phyloP scores from a whole-genome alignment of 768 basidiomycete genomes.

The Mycena olivaceomarginata region DNA sequence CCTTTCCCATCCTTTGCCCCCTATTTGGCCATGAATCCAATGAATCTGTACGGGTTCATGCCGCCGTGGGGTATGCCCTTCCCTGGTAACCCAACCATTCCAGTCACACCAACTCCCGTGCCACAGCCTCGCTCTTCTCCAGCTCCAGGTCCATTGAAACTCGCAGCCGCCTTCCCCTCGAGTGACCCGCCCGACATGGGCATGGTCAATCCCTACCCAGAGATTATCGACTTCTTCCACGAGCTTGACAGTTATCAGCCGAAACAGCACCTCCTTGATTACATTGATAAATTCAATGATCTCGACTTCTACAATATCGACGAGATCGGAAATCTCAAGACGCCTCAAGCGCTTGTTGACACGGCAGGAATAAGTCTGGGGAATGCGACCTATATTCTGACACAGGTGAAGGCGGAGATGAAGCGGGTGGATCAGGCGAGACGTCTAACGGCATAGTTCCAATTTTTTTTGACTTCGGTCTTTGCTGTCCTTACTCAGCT shows the following conservation, averaged over 20 bases:
- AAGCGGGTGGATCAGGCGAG: conserved; percentile 7
- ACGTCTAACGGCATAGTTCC: too few species aligned
- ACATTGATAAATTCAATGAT: not conserved
- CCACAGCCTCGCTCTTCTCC: too few species aligned
- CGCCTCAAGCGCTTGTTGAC: not conserved
- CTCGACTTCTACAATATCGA: conserved; percentile 31
- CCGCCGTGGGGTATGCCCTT: too few species aligned
- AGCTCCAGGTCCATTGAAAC: too few species aligned
- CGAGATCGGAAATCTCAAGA: conserved; percentile 5
- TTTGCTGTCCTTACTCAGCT: not conserved
- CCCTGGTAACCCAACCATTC: too few species aligned
- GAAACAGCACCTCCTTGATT: not conserved
- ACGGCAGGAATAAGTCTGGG: not conserved
- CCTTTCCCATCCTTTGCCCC: too few species aligned
- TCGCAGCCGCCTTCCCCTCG: not conserved
- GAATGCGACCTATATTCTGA: conserved; percentile 21
- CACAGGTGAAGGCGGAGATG: conserved; percentile 13
- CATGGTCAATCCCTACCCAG: conserved; percentile 12
- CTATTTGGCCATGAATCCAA: too few species aligned
- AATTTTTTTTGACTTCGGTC: too few species aligned
- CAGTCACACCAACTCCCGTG: too few species aligned
- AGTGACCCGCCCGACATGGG: conserved; percentile 19
- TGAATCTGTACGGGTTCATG: too few species aligned
- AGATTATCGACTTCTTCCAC: conserved; percentile 10
- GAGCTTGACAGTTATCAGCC: not conserved